Evolutionary conservation across 2,329 filamentous ascomycete genomes (phyloP).

Genomic region (Ascochyta clinopodiicola): DNA sequence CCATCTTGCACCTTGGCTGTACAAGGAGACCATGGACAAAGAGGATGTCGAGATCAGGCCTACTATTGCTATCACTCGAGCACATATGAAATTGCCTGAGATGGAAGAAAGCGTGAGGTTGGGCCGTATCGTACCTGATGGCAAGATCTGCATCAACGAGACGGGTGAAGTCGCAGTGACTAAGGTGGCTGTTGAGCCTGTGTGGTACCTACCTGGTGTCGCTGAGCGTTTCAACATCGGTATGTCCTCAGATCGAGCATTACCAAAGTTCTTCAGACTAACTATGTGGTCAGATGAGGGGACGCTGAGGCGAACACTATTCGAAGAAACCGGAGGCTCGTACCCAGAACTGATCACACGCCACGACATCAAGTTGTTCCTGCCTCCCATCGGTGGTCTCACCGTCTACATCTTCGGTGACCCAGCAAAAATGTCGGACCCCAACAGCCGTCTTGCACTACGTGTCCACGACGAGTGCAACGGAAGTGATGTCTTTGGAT

Average conservation of each 20-base stretch:
- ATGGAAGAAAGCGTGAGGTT: slow-evolving; percentile 84
- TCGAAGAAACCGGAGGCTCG: slow-evolving; percentile 94
- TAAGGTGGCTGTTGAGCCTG: slow-evolving; percentile 95
- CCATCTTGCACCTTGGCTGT: slow-evolving; percentile 84
- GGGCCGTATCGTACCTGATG: slow-evolving; percentile 79
- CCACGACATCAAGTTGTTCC: slow-evolving; percentile 91
- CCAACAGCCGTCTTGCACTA: slow-evolving; percentile 78
- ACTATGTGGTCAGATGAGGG: slow-evolving; percentile 71
- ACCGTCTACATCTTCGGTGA: slow-evolving; percentile 98
- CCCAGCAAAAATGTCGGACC: slow-evolving; percentile 90
- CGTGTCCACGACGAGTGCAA: slow-evolving; percentile 92
- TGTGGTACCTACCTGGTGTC: slow-evolving; percentile 65
- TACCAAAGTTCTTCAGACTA: slow-evolving; percentile 23
- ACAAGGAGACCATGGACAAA: slow-evolving; percentile 76
- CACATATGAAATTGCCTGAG: slow-evolving; percentile 96
- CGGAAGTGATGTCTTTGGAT: slow-evolving; percentile 95
- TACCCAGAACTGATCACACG: slow-evolving; percentile 97
- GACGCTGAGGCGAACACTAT: slow-evolving; percentile 81
- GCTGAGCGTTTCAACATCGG: slow-evolving; percentile 92
- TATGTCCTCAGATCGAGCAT: slow-evolving; percentile 46
- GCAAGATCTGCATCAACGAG: slow-evolving; percentile 88
- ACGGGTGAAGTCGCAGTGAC: slow-evolving; percentile 88
- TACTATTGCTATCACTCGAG: slow-evolving; percentile 89
- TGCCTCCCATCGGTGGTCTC: slow-evolving; percentile 92
- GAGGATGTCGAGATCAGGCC: slow-evolving; percentile 86